Evolutionary conservation across 345 rosid genomes (phyloP), one percentile per base, ranked within the genome.

Genomic region (Raphanus raphanistrum): DNA sequence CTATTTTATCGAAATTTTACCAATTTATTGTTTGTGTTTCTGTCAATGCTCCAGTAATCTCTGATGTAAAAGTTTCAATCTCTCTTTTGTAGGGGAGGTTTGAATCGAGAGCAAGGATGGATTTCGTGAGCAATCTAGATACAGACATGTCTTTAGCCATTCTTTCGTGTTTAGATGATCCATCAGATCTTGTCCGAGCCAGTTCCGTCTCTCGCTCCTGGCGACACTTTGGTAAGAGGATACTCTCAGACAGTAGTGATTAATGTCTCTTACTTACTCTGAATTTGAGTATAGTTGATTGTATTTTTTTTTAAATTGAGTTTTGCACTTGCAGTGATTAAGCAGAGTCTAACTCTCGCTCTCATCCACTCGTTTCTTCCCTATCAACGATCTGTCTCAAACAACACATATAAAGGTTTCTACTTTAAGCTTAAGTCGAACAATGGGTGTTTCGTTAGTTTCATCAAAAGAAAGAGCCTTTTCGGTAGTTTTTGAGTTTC

Each of bases 171-270:
- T 84, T 90, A 59, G 90, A 86, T 7, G 90, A 90, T 69, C 87
- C 87, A 38, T 72, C 90, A 60, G 99, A 93, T 85, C 79, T 91
- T 82, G 86, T 86, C 61, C 87, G 88, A 75, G 87, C 82, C 38
- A 80, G 89, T 81, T 82, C 82, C 33, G 93, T 89, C 66, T 96
- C 99, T 12, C 89, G 74, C 33, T 75, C 77, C 4, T 96, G 96
- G 96, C 85, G 87, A 55, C 45, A 66, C 8, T 89, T 87, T 67
- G 96, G 99, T 96, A 79, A n/a, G n/a, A n/a, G n/a, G n/a, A n/a
- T n/a, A n/a, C n/a, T n/a, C n/a, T n/a, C n/a, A n/a, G n/a, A n/a
- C n/a, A n/a, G n/a, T n/a, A n/a, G n/a, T n/a, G n/a, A n/a, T n/a
- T n/a, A n/a, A n/a, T n/a, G n/a, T n/a, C n/a, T n/a, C n/a, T n/a